A percentile compares a stretch with the other conserved stretches of the same genome.
Evolutionary conservation across 148 eudicot species (phyloP).

Genomic region (Euryodendron excelsum): DNA sequence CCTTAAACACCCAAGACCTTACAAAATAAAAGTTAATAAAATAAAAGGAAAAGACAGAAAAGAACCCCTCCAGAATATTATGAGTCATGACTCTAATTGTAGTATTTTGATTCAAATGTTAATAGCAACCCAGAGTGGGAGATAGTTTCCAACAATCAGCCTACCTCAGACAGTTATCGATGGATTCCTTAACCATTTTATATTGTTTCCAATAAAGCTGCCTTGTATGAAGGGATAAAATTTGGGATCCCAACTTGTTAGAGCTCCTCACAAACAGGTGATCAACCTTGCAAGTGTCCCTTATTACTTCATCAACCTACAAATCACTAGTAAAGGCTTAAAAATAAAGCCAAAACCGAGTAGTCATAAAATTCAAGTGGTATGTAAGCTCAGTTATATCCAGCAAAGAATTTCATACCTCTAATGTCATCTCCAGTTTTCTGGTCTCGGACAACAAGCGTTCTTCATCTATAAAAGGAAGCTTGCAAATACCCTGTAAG

Average conservation of each 20-base stretch:
- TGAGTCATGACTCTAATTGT: neutral
- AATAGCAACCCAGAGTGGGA: neutral
- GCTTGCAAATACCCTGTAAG: slow-evolving; percentile 32
- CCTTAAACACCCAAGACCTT: too few species aligned
- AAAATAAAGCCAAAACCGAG: too few species aligned
- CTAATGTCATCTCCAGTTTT: slow-evolving; percentile 23
- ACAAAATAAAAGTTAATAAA: too few species aligned
- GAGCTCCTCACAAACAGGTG: slow-evolving; percentile 14
- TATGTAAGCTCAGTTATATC: neutral
- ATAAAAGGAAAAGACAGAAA: too few species aligned
- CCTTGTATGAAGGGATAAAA: neutral
- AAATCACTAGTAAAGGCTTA: neutral
- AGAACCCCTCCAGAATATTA: too few species aligned
- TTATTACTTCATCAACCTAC: too few species aligned
- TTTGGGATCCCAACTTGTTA: neutral
- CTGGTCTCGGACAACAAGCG: slow-evolving; percentile 23
- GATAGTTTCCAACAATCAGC: neutral
- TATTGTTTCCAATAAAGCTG: neutral
- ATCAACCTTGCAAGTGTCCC: slow-evolving; percentile 12
- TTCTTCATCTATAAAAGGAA: slow-evolving; percentile 45
- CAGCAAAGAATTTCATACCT: slow-evolving; percentile 17
- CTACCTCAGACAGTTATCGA: slow-evolving; percentile 17
- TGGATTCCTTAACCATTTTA: neutral
- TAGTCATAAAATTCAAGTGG: neutral
- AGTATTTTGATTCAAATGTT: neutral